phyloP scores from a whole-genome alignment of 441 rosid species.

The Erysimum cheiri region DNA sequence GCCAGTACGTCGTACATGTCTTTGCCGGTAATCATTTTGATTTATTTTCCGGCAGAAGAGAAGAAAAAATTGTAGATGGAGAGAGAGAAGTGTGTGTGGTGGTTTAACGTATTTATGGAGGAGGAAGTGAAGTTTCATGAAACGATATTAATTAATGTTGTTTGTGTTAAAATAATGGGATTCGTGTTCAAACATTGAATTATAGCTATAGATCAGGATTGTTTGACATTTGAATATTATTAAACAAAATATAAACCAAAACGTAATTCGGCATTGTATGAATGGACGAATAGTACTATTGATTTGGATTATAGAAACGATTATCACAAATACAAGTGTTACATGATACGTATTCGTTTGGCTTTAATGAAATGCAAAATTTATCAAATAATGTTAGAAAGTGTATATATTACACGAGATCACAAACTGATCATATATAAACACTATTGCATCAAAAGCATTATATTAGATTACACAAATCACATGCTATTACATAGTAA shows the following conservation, averaged over 20 bases:
- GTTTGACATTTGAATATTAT: conserved; percentile 16
- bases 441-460: too few relatives aligned
- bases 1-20: conserved; percentile 88
- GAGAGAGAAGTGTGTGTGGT: background rate
- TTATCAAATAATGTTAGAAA: too few relatives aligned
- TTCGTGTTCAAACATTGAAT: conserved; percentile 38
- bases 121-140: conserved; percentile 26
- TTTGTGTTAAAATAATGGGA: conserved; percentile 16
- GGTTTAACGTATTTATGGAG: conserved; percentile 40
- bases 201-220: background rate
- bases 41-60: conserved; percentile 20
- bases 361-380: too few relatives aligned
- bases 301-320: background rate
- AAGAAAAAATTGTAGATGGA: background rate
- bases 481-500: too few relatives aligned
- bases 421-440: too few relatives aligned
- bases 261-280: background rate
- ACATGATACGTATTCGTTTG: background rate
- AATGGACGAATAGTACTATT: background rate
- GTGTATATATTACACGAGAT: too few relatives aligned
- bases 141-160: conserved; percentile 26
- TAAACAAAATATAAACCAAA: background rate
- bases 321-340: background rate
- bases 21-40: conserved; percentile 71
- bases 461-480: too few relatives aligned